Evolutionary conservation across 768 basidiomycete species (phyloP).

Genomic region (Dioszegia crocea): DNA sequence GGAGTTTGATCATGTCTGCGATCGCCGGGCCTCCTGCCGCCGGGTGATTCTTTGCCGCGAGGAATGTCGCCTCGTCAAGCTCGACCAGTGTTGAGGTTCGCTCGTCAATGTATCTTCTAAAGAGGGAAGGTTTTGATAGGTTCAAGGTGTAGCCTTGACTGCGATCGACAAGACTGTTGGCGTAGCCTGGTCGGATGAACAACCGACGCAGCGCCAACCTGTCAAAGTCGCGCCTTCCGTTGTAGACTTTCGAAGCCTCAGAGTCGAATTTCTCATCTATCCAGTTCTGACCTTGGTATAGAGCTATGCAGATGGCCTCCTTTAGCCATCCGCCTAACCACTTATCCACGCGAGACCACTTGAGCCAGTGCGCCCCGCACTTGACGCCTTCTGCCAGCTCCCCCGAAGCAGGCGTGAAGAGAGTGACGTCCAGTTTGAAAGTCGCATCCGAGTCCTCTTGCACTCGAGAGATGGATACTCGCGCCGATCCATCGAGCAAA

Average conservation of each 20-base stretch:
- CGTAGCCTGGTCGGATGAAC: neutral
- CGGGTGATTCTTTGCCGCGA: neutral
- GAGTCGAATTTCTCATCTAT: neutral
- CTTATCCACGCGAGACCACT: neutral
- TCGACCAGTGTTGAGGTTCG: neutral
- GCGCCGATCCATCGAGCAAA: neutral
- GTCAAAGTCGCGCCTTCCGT: neutral
- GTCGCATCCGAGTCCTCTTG: neutral
- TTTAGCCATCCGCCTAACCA: neutral
- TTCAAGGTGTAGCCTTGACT: neutral
- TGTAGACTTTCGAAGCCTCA: neutral
- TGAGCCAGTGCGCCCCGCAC: neutral
- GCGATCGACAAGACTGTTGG: neutral
- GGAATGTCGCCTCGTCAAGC: neutral
- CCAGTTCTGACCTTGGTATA: neutral
- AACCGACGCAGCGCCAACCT: neutral
- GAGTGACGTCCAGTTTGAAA: slow-evolving; percentile 3
- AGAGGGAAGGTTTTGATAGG: neutral
- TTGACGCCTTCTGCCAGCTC: neutral
- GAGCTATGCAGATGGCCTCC: neutral
- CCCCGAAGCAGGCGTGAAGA: neutral
- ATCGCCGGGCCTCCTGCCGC: neutral
- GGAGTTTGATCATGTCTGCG: neutral
- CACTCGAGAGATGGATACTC: neutral
- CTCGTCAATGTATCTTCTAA: neutral